phyloP scores from a whole-genome alignment of 306 rosid genomes.

The cucumber (Cucumis sativus) region Cucumber_9930_V3 NC_026656.2:22238501-22239000 shows the following conservation, averaged over 20 bases:
- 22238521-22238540: background rate
- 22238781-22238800: constrained; percentile 84
- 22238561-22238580: background rate
- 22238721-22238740: constrained; percentile 24
- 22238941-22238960: constrained; percentile 77
- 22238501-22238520: background rate
- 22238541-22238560: background rate
- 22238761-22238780: constrained; percentile 98
- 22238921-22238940: background rate
- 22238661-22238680: constrained; percentile 10
- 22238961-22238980: constrained; percentile 79
- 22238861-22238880: constrained; percentile 33
- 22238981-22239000: constrained; percentile 16
- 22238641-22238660: constrained; percentile 19
- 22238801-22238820: constrained; percentile 29
- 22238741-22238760: constrained; percentile 47
- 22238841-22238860: constrained; percentile 28
- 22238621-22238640: constrained; percentile 37
- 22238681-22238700: constrained; percentile 31
- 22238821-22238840: constrained; percentile 20
- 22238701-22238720: constrained; percentile 32
- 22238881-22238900: constrained; percentile 21
- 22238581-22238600: background rate
- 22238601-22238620: constrained; percentile 6
- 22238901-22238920: constrained; percentile 19